Evolutionary conservation across 805 yeast species (phyloP), one percentile per base, ranked within the genome.

Genomic region (Dipodascus albidus): DNA sequence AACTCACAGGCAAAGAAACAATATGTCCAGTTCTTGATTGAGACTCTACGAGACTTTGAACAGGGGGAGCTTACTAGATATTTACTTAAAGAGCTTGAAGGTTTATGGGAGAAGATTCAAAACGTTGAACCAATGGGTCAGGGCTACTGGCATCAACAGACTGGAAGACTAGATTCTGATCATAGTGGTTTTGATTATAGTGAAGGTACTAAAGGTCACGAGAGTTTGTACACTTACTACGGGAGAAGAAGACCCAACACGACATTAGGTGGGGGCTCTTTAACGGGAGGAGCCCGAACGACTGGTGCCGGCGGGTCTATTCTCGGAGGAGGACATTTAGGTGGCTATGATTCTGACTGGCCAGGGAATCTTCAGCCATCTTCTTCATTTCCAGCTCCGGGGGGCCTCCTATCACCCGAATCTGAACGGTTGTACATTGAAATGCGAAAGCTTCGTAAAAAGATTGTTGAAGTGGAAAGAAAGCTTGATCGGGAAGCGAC

Each of bases 1-100:
- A 76, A 74, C 55, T 78, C 83, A 0, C 87, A 85, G 60, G 95
- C 95, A 2, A 87, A 88, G 64, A 71, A 84, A 48, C 69, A 74
- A 50, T 87, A 87, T 64, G 82, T 87, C 23, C 74, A 81, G 41
- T 79, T 74, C 57, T 74, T 87, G 42, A 79, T 88, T 23, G 83
- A 82, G 50, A 83, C 93, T 3, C 44, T 38, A 83, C 87, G 89
- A 72, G 74, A 54, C 69, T 75, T 1, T 83, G 83, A 60, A 89
- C 88, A 19, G 74, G 80, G 58, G 83, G 83, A 9, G 78, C 87
- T 1, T 70, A 73, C 89, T 0, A 67, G 82, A 19, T 87, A 82
- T 61, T 71, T 82, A 52, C 71, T 84, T 53, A 67, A 73, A 48
- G 93, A 86, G 60, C 73, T 87, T 58, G 90, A 85, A 63, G 77